A percentile compares a stretch with the other conserved stretches of the same genome.
Evolutionary conservation across 78 protist genomes (phyloP).

Genomic region (Dictyostelium purpureum): DNA sequence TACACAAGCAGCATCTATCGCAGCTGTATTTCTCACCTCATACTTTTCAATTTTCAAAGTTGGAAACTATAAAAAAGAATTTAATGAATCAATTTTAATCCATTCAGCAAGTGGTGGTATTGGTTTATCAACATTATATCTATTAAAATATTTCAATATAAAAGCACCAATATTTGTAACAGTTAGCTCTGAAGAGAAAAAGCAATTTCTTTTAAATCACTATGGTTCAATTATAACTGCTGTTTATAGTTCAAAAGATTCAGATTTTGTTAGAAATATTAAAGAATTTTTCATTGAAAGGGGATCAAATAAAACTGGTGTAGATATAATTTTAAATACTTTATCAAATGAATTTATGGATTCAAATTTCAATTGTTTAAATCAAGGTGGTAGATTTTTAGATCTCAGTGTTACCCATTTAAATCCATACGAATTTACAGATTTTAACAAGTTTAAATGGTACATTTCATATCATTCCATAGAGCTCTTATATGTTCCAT

Average conservation of each 20-base stretch:
- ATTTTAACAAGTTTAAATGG: neutral
- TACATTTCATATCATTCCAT: slow-evolving; percentile 11
- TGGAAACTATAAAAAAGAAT: neutral
- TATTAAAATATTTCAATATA: slow-evolving; percentile 73
- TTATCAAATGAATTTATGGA: slow-evolving; percentile 20
- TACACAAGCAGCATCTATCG: neutral
- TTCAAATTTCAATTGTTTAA: neutral
- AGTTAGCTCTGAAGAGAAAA: neutral
- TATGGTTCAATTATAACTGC: slow-evolving; percentile 4
- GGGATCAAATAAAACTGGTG: neutral
- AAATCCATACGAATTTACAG: neutral
- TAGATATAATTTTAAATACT: slow-evolving; percentile 30
- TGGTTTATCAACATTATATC: slow-evolving; percentile 73
- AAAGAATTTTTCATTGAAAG: neutral
- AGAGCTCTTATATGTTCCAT: no score
- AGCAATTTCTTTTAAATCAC: neutral
- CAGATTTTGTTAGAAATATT: neutral
- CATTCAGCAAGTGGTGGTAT: slow-evolving; percentile 4
- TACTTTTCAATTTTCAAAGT: neutral
- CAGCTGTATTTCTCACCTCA: neutral
- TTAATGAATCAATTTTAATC: neutral
- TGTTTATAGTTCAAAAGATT: neutral
- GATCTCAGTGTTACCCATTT: slow-evolving; percentile 19
- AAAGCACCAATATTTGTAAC: neutral
- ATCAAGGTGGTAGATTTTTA: slow-evolving; percentile 19